phyloP scores from a whole-genome alignment of 2,329 filamentous ascomycete species.

The Knoxdaviesia proteae region DNA sequence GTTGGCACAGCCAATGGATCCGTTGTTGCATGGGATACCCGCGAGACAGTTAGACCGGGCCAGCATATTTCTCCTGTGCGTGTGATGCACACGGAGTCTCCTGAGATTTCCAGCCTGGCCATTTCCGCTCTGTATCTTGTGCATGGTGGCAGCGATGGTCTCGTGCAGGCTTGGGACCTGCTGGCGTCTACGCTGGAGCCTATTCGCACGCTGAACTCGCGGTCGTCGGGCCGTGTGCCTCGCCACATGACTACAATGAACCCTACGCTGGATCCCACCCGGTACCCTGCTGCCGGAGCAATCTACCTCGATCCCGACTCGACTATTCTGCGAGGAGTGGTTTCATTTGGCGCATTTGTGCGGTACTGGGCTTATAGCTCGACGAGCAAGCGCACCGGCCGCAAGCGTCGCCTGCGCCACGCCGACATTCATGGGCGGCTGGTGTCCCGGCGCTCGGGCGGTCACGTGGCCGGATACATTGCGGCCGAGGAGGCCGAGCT shows the following conservation, averaged over 20 bases:
- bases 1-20: constrained; percentile 59
- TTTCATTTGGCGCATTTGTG: constrained; percentile 69
- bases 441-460: constrained; percentile 33
- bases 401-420: constrained; percentile 59
- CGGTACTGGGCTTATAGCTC: constrained; percentile 92
- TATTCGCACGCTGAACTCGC: constrained; percentile 69
- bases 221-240: constrained; percentile 63
- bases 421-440: constrained; percentile 34
- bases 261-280: constrained; percentile 43
- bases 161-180: constrained; percentile 95
- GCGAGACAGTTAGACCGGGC: constrained; percentile 27
- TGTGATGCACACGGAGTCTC: constrained; percentile 75
- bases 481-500: constrained; percentile 69
- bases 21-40: constrained; percentile 72
- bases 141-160: constrained; percentile 81
- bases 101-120: constrained; percentile 64
- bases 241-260: constrained; percentile 40
- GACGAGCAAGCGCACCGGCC: constrained; percentile 51
- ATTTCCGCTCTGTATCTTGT: constrained; percentile 74
- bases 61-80: constrained; percentile 45
- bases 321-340: constrained; percentile 63
- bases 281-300: constrained; percentile 63
- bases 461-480: constrained; percentile 62
- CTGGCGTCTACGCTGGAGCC: constrained; percentile 60
- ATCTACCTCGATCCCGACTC: constrained; percentile 77